Conservation (phyloP, 331 rosid species). For the Malus hybrid region DNA sequence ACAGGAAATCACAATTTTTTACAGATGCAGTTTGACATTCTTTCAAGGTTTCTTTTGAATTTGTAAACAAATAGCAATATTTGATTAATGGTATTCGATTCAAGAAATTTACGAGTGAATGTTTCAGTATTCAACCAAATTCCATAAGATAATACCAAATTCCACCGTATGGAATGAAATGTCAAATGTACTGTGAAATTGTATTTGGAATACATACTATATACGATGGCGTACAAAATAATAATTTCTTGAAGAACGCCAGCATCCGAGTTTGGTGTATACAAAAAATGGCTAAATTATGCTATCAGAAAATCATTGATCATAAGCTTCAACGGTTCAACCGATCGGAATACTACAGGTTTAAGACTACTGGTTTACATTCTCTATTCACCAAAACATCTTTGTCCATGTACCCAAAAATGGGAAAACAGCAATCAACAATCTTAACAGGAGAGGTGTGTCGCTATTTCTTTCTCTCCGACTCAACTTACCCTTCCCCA, state of each 20-base stretch:
- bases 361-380: not conserved
- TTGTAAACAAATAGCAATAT: not conserved
- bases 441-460: constrained; percentile 72
- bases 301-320: not conserved
- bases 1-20: not conserved
- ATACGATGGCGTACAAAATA: not conserved
- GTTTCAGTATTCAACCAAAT: not conserved
- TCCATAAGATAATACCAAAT: not conserved
- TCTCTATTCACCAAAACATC: constrained; percentile 44
- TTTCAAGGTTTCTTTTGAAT: not conserved
- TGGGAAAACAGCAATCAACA: constrained; percentile 83
- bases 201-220: not conserved
- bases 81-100: not conserved
- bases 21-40: not conserved
- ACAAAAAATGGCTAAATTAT: not conserved
- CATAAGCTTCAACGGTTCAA: not conserved
- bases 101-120: not conserved
- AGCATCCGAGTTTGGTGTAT: not conserved
- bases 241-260: not conserved
- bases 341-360: not conserved
- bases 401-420: constrained; percentile 85
- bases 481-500: constrained; percentile 54
- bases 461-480: constrained; percentile 55
- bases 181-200: not conserved
- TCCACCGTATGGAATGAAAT: not conserved